phyloP scores from a whole-genome alignment of 2,329 filamentous ascomycete genomes.

The Diplocarpon rosae region DNA sequence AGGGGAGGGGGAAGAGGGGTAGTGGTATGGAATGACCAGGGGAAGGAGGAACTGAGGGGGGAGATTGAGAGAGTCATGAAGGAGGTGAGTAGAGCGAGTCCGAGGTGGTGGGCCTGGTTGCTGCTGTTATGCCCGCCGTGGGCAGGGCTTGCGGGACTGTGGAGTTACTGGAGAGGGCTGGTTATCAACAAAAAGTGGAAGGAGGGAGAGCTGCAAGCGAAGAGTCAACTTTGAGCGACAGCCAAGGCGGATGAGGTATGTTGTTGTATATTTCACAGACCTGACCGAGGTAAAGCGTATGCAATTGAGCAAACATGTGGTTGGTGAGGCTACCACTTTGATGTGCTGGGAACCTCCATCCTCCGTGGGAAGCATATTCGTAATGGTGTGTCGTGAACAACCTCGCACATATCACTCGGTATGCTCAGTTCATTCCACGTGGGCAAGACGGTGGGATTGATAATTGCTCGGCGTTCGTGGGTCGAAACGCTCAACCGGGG shows the following conservation, averaged over 20 bases:
- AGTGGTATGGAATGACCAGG: slow-evolving; percentile 85
- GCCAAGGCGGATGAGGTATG: neutral
- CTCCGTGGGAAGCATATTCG: too few relatives aligned
- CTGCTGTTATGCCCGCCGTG: slow-evolving; percentile 62
- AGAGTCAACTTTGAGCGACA: slow-evolving; percentile 40
- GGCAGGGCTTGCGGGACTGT: slow-evolving; percentile 55
- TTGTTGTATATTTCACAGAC: neutral
- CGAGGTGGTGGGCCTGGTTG: slow-evolving; percentile 57
- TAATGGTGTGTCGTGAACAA: too few relatives aligned
- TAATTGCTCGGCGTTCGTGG: too few relatives aligned
- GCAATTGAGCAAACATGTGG: too few relatives aligned
- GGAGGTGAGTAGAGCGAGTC: slow-evolving; percentile 47
- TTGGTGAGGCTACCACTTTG: too few relatives aligned
- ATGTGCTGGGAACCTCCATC: too few relatives aligned
- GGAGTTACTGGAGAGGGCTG: slow-evolving; percentile 63
- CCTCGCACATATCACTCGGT: too few relatives aligned
- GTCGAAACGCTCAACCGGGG: too few relatives aligned
- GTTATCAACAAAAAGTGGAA: slow-evolving; percentile 63
- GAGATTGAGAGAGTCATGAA: slow-evolving; percentile 58
- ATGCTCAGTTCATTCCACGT: too few relatives aligned
- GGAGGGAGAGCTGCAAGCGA: slow-evolving; percentile 43
- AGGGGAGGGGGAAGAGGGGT: slow-evolving; percentile 55
- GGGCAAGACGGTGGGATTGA: too few relatives aligned
- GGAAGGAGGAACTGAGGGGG: slow-evolving; percentile 54
- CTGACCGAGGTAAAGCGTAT: neutral